These are phyloP conservation scores for Alternaria angustiovoidea DNA, from an alignment of 2,329 filamentous ascomycete genomes.

Conservation along the genomic window DNA sequence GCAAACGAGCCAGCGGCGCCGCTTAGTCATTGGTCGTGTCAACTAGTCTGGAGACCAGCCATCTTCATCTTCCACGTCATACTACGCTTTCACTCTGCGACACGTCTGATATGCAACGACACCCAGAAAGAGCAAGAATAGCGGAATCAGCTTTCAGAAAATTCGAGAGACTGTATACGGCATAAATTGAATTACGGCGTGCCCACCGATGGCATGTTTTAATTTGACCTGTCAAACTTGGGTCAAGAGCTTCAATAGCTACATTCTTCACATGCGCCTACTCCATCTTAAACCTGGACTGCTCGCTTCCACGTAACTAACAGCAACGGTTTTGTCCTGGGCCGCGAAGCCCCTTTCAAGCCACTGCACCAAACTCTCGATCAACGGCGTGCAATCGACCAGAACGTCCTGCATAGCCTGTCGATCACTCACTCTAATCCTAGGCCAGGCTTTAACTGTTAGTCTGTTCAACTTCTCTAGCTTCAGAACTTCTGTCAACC, in stretches of 20 bases:
- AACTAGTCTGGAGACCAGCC: neutral
- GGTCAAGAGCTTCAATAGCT: neutral
- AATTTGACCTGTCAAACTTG: neutral
- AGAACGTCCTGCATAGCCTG: neutral
- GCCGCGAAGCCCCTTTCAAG: slow-evolving; percentile 5
- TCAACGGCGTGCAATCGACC: slow-evolving; percentile 6
- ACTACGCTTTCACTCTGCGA: neutral
- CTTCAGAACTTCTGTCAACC: neutral
- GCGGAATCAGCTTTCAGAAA: neutral
- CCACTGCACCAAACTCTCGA: slow-evolving; percentile 6
- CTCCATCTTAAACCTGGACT: slow-evolving; percentile 5
- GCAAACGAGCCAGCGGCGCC: slow-evolving; percentile 7
- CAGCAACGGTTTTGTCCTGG: neutral
- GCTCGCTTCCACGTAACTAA: slow-evolving; percentile 1
- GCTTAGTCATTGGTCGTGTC: slow-evolving; percentile 12
- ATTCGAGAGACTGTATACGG: neutral
- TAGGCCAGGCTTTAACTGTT: slow-evolving; percentile 13
- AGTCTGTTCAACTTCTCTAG: neutral
- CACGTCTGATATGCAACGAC: neutral
- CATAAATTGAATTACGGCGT: neutral
- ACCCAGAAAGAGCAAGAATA: neutral
- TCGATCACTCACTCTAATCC: neutral
- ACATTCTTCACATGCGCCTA: neutral
- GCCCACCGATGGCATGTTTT: no score
- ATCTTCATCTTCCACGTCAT: neutral